These are phyloP conservation scores for Xeromyces bisporus DNA, from an alignment of 495 filamentous ascomycete species.

Conservation along the genomic window DNA sequence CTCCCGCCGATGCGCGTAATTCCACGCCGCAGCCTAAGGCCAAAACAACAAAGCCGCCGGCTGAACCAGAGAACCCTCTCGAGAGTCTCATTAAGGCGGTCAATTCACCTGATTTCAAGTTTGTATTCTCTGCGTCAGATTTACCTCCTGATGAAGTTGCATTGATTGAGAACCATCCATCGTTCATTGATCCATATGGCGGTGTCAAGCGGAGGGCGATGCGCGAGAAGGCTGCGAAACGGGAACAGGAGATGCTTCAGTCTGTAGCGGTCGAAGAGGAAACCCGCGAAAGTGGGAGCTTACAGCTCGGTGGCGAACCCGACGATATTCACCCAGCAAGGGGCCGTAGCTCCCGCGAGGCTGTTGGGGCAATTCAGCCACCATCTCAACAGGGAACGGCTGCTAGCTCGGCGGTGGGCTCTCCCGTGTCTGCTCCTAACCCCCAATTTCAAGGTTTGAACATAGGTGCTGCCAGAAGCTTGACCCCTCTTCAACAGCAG, in stretches of 20 bases:
- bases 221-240: slow-evolving; percentile 41
- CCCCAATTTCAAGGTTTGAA: slow-evolving; percentile 38
- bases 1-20: slow-evolving; percentile 11
- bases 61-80: slow-evolving; percentile 17
- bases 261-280: slow-evolving; percentile 35
- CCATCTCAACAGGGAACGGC: slow-evolving; percentile 51
- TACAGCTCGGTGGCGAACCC: slow-evolving; percentile 80
- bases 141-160: slow-evolving; percentile 37
- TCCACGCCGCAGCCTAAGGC: slow-evolving; percentile 8
- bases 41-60: slow-evolving; percentile 6
- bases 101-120: slow-evolving; percentile 40
- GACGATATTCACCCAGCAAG: slow-evolving; percentile 44
- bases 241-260: slow-evolving; percentile 41
- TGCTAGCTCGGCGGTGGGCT: slow-evolving; percentile 26
- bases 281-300: slow-evolving; percentile 60
- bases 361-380: slow-evolving; percentile 47
- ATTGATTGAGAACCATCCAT: slow-evolving; percentile 46
- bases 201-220: slow-evolving; percentile 58
- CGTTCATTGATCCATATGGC: slow-evolving; percentile 63
- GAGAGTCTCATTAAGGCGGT: slow-evolving; percentile 36
- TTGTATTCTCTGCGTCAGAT: slow-evolving; percentile 36
- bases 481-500: slow-evolving; percentile 72
- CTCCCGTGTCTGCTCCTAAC: slow-evolving; percentile 29
- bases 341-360: slow-evolving; percentile 32
- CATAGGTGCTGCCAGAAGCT: slow-evolving; percentile 46